Base-by-base conservation (phyloP, 257 asterid species). In the Gentiana macrophylla region DNA sequence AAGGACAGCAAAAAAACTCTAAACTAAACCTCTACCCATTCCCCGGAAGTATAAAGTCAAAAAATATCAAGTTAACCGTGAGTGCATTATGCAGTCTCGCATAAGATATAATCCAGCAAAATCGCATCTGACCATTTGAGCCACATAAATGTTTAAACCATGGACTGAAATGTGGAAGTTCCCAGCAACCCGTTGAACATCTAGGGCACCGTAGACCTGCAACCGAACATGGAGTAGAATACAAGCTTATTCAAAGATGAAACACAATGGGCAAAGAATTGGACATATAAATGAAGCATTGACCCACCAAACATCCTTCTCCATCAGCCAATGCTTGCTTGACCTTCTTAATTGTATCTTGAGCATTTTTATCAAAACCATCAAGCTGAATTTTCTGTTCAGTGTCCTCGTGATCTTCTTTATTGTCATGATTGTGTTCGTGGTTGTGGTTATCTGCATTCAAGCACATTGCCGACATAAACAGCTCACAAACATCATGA, bases 111-210 rank as follows among this genome's bases (percentile, higher is more conserved):
- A 2, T 41, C 46, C 8, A 5, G 46, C 45, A 32, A 43, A 32
- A 43, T 1, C 33, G 43, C 9, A 52, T 5, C 69, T 76, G 51
- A 88, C 99, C 94, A 56, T 81, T 82, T 92, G 97, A 24, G 99
- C 99, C 52, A 92, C 95, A 67, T 85, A 83, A 68, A 88, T 78
- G 79, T 85, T 88, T 67, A 92, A 67, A 53, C 99, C 97, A 52
- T 92, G 97, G 61, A 92, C 95, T 51, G 99, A 92, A 58, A 92
- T 83, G 66, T 92, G 99, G 73, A 92, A 92, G 78, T 92, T 92
- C 71, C 97, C 99, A 52, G 99, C 97, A 71, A 92, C 99, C 65
- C 99, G 76, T 79, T 92, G 99, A 70, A 92, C 99, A 65, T 92
- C 97, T 74, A 92, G 67, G 72, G 82, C 81, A 62, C 99, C 99